phyloP scores from a whole-genome alignment of 441 rosid species.

The Populus trichocarpa region DNA sequence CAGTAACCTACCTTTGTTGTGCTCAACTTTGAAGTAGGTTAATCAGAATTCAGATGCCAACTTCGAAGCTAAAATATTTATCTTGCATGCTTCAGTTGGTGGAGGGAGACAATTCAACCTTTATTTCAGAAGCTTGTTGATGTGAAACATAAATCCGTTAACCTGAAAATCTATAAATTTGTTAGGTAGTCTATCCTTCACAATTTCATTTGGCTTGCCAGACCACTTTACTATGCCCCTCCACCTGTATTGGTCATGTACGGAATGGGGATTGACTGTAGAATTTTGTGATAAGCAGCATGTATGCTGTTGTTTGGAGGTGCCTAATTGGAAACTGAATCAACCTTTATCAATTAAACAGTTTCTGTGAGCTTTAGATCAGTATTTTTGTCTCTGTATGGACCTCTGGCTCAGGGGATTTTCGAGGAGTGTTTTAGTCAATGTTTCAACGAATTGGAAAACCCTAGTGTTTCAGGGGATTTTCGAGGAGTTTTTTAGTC shows the following conservation, averaged over 20 bases:
- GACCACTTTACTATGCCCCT: not conserved
- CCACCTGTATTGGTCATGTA: not conserved
- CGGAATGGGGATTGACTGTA: not conserved
- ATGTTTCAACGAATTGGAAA: not conserved
- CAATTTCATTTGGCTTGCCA: not conserved
- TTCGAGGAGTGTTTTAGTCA: not conserved
- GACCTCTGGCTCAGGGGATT: not conserved
- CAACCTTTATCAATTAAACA: not conserved
- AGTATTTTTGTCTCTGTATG: not conserved
- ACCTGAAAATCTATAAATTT: not conserved
- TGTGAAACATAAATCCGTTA: not conserved
- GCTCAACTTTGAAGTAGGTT: not conserved
- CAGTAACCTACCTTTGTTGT: not conserved
- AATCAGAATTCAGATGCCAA: not conserved
- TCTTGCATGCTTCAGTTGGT: not conserved
- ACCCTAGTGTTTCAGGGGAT: not conserved
- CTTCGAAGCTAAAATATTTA: not conserved
- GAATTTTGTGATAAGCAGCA: not conserved
- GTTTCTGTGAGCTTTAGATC: not conserved
- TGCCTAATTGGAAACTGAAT: not conserved
- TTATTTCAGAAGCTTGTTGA: not conserved
- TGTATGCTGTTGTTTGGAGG: not conserved
- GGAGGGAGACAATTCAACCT: not conserved
- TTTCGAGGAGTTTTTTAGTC: too few relatives aligned
- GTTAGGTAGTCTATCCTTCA: not conserved